Evolutionary conservation across 2,329 filamentous ascomycete genomes (phyloP).

Genomic region (Cladosporium sp.): DNA sequence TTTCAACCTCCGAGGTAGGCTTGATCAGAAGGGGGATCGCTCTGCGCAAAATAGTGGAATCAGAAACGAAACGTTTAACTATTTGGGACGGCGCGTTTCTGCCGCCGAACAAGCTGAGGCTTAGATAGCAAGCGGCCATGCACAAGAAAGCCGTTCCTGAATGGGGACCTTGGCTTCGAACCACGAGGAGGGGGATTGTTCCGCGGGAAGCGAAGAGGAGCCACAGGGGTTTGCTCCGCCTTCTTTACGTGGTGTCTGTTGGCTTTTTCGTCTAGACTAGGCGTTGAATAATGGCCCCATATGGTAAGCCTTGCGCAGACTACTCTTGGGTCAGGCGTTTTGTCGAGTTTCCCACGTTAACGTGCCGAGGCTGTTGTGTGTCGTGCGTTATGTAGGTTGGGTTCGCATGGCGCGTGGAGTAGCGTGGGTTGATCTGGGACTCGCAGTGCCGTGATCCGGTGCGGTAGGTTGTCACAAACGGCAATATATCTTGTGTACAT

Average conservation of each 20-base stretch:
- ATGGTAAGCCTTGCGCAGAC: neutral
- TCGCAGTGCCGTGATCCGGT: slow-evolving; percentile 11
- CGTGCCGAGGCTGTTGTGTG: neutral
- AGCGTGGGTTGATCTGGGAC: neutral
- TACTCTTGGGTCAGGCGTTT: neutral
- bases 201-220: neutral
- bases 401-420: slow-evolving; percentile 6
- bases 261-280: neutral
- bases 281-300: neutral
- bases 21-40: no score
- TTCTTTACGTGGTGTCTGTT: neutral
- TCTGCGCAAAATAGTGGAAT: slow-evolving; percentile 7
- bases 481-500: neutral
- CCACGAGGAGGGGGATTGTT: neutral
- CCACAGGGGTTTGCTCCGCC: neutral
- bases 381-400: no score
- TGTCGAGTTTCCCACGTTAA: neutral
- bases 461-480: slow-evolving; percentile 3
- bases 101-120: neutral
- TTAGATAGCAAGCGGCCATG: neutral
- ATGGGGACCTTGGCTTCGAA: neutral
- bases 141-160: neutral
- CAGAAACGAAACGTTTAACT: neutral
- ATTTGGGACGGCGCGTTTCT: neutral
- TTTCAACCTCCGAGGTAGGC: no score